Evolutionary conservation across 208 protist species (phyloP).

Genomic region (Histomonas meleagridis): DNA sequence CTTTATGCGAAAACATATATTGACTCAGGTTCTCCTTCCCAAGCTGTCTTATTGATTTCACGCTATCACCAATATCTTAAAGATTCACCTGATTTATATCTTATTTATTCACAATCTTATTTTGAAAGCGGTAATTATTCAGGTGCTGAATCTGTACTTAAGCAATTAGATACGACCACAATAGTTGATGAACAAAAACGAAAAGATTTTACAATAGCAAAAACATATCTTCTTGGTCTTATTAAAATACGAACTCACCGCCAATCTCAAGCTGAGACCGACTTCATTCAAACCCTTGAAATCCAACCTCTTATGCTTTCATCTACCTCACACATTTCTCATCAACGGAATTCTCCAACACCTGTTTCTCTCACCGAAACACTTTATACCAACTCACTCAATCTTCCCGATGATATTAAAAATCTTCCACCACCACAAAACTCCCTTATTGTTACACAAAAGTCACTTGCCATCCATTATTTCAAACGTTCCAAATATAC

Average conservation of each 20-base stretch:
- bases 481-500: neutral
- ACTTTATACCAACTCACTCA: neutral
- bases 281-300: neutral
- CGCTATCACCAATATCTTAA: neutral
- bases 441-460: neutral
- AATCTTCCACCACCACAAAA: neutral
- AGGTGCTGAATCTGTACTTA: neutral
- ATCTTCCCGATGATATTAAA: neutral
- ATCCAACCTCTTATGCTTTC: neutral
- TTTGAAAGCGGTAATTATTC: neutral
- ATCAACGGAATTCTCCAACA: too few species aligned
- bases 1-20: neutral
- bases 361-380: neutral
- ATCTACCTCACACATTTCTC: too few species aligned
- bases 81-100: neutral
- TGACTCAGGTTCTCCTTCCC: neutral
- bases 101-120: neutral
- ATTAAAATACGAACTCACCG: neutral
- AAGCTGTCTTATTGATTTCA: neutral
- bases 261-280: neutral
- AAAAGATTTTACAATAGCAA: neutral
- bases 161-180: neutral
- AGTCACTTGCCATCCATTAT: neutral
- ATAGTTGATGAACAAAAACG: neutral
- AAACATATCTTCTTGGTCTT: neutral